Evolutionary conservation across 2,329 filamentous ascomycete genomes (phyloP).

Genomic region (Xylogone sp.): DNA sequence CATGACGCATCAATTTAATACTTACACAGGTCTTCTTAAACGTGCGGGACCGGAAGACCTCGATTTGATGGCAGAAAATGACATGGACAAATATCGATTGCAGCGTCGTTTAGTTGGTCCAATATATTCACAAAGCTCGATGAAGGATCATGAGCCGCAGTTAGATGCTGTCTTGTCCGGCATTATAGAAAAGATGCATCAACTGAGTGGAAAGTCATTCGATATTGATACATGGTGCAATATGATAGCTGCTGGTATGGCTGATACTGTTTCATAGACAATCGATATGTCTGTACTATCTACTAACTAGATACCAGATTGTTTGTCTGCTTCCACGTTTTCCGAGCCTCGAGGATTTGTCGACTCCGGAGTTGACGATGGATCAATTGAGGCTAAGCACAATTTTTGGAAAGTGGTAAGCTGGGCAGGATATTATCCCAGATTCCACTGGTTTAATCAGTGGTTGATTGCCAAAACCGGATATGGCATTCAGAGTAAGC

Average conservation of each 20-base stretch:
- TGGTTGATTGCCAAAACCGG: too few relatives aligned
- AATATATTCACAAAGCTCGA: constrained; percentile 8
- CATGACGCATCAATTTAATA: too few relatives aligned
- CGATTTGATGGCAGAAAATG: constrained; percentile 6
- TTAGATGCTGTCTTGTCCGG: constrained; percentile 4
- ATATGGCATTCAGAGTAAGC: too few relatives aligned
- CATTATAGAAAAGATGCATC: constrained; percentile 7
- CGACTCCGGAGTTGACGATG: constrained; percentile 7
- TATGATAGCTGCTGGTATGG: constrained; percentile 5
- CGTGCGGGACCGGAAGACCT: constrained; percentile 6
- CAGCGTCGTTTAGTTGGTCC: constrained; percentile 11
- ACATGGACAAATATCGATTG: constrained; percentile 12
- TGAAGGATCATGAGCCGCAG: constrained; percentile 11
- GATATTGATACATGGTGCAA: constrained; percentile 11
- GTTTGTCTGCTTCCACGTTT: constrained; percentile 7
- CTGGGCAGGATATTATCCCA: constrained; percentile 8
- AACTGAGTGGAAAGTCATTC: constrained; percentile 3
- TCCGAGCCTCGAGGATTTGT: constrained; percentile 7
- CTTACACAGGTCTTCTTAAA: constrained; percentile 3
- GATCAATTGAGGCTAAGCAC: constrained; percentile 4
- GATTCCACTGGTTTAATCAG: neutral
- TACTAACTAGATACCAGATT: too few relatives aligned
- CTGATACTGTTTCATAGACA: too few relatives aligned
- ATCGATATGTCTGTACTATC: too few relatives aligned
- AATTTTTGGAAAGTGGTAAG: constrained; percentile 10